Percentiles rank a stretch among this genome's conserved stretches.
Conservation (phyloP, 805 yeast genomes). For the Metschnikowia proteae region DNA sequence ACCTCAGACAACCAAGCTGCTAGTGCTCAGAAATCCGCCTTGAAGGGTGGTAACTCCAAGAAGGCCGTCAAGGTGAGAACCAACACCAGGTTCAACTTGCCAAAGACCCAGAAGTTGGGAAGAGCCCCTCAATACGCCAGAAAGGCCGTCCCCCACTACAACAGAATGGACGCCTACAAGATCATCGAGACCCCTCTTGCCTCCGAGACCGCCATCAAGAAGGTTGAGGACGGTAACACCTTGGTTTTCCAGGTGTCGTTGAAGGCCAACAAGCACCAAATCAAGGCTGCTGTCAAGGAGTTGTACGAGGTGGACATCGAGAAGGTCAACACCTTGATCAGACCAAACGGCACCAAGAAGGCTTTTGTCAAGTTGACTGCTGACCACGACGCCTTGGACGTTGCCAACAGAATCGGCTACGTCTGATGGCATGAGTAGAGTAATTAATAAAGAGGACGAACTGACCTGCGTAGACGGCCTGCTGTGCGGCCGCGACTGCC, state of each 20-base stretch:
- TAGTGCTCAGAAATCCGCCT: conserved; percentile 97
- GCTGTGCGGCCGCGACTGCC: too few relatives aligned
- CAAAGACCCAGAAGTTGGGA: conserved; percentile 92
- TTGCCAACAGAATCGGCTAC: conserved; percentile 99
- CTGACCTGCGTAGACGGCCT: neutral
- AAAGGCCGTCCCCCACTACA: conserved; percentile 95
- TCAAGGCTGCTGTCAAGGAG: conserved; percentile 97
- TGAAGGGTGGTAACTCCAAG: conserved; percentile 92
- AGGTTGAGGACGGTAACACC: conserved; percentile 99
- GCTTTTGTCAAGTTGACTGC: conserved; percentile 99
- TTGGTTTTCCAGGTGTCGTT: conserved; percentile 97
- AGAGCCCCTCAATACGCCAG: conserved; percentile 94
- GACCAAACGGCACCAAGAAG: conserved; percentile 99
- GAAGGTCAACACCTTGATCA: conserved; percentile 93
- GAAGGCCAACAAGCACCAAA: conserved; percentile 97
- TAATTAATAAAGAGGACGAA: conserved; percentile 20
- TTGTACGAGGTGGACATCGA: conserved; percentile 93
- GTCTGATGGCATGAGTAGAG: conserved; percentile 49
- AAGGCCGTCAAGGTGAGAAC: conserved; percentile 93
- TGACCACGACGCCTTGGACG: conserved; percentile 98
- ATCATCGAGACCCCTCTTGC: conserved; percentile 91
- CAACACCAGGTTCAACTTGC: conserved; percentile 90
- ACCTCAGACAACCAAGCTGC: conserved; percentile 69
- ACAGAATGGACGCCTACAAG: conserved; percentile 95
- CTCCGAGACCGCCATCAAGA: conserved; percentile 98